Percentiles rank a stretch among this genome's conserved stretches.
phyloP scores from a whole-genome alignment of 768 basidiomycete species.

The Hericium rajendrae region DNA sequence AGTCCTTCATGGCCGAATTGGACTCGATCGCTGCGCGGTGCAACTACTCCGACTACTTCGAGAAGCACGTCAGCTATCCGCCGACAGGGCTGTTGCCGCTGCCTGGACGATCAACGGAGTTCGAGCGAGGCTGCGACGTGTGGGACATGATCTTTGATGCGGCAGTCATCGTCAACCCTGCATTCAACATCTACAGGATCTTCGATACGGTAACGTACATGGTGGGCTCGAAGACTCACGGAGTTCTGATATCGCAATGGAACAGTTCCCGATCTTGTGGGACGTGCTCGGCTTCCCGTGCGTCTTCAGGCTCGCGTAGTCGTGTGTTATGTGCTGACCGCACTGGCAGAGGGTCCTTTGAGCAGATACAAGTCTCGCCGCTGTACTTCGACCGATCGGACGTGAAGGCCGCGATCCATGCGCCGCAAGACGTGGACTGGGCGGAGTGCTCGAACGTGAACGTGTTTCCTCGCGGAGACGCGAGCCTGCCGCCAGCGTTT shows the following conservation, averaged over 20 bases:
- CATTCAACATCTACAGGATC: conserved; percentile 70
- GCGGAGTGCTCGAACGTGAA: conserved; percentile 46
- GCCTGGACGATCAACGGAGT: conserved; percentile 43
- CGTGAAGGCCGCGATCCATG: conserved; percentile 65
- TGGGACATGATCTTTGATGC: conserved; percentile 60
- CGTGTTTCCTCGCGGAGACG: conserved; percentile 57
- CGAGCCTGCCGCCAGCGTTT: conserved; percentile 50
- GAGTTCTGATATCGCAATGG: not conserved
- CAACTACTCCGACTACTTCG: conserved; percentile 52
- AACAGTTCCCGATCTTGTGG: conserved; percentile 55
- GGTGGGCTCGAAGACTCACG: not conserved
- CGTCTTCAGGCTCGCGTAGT: not conserved
- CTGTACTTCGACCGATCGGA: conserved; percentile 63
- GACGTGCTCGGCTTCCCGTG: conserved; percentile 79
- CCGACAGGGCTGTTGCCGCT: conserved; percentile 59
- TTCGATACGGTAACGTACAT: conserved; percentile 43
- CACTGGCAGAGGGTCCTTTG: conserved; percentile 40
- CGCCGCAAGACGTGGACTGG: conserved; percentile 53
- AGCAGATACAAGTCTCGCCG: conserved; percentile 42
- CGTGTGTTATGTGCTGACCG: not conserved
- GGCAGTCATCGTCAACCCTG: conserved; percentile 56
- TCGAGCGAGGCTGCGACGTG: conserved; percentile 48
- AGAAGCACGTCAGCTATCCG: conserved; percentile 57
- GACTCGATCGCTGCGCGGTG: conserved; percentile 44
- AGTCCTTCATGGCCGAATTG: conserved; percentile 51